phyloP scores from a whole-genome alignment of 257 asterid genomes.

The Jasminum sambac region DNA sequence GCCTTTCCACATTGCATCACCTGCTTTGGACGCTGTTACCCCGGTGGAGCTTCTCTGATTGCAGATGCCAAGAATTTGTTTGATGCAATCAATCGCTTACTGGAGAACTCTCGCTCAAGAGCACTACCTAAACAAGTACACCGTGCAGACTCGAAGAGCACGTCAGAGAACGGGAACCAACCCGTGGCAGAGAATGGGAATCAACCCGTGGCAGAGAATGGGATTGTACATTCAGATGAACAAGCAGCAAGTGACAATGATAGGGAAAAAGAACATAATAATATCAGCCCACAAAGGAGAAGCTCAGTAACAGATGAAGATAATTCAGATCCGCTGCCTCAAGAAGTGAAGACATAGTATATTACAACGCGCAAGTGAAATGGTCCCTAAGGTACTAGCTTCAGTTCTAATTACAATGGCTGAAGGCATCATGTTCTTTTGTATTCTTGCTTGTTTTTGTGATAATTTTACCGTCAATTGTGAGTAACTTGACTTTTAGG shows the following conservation, averaged over 20 bases:
- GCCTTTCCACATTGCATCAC: constrained; percentile 82
- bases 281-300: constrained; percentile 32
- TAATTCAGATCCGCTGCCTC: constrained; percentile 20
- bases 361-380: neutral
- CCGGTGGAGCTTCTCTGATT: constrained; percentile 72
- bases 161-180: constrained; percentile 61
- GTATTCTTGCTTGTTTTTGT: neutral
- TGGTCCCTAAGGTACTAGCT: neutral
- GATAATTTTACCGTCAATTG: neutral
- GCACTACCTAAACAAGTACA: constrained; percentile 59
- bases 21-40: constrained; percentile 90
- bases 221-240: constrained; percentile 39
- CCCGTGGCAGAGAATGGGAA: constrained; percentile 65
- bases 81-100: constrained; percentile 61
- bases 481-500: neutral
- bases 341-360: constrained; percentile 13
- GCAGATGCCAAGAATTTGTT: constrained; percentile 68
- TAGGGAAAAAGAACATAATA: constrained; percentile 41
- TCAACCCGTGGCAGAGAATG: constrained; percentile 52
- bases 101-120: constrained; percentile 62
- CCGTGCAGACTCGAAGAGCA: constrained; percentile 38
- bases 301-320: constrained; percentile 29
- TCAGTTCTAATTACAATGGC: constrained; percentile 24
- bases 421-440: neutral
- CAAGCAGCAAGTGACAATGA: constrained; percentile 39